phyloP scores from a whole-genome alignment of 768 basidiomycete species.

The Trametes punicea region DNA sequence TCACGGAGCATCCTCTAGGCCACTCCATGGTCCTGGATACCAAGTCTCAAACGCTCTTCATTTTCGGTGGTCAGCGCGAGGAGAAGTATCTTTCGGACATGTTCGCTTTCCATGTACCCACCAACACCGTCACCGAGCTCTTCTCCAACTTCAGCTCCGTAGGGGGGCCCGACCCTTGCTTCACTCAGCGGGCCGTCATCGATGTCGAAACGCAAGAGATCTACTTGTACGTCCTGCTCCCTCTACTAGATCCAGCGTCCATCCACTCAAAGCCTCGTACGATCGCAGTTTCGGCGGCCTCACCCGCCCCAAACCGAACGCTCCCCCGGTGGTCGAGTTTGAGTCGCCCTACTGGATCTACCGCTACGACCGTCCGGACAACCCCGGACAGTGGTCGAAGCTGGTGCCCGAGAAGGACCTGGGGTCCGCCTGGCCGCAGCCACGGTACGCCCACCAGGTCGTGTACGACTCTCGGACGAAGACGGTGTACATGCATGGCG shows the following conservation, averaged over 20 bases:
- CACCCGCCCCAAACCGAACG: slow-evolving; percentile 39
- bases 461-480: slow-evolving; percentile 61
- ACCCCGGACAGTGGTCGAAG: slow-evolving; percentile 63
- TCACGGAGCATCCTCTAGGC: slow-evolving; percentile 36
- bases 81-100: slow-evolving; percentile 71
- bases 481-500: slow-evolving; percentile 69
- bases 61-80: slow-evolving; percentile 72
- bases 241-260: background rate
- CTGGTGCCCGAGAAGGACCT: slow-evolving; percentile 38
- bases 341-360: slow-evolving; percentile 67
- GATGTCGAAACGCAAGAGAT: slow-evolving; percentile 62
- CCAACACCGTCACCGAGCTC: slow-evolving; percentile 55
- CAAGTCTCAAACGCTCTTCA: slow-evolving; percentile 52
- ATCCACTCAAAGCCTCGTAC: background rate
- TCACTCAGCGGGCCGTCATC: slow-evolving; percentile 71
- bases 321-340: slow-evolving; percentile 41
- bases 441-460: slow-evolving; percentile 77
- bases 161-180: slow-evolving; percentile 70
- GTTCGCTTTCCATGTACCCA: slow-evolving; percentile 66
- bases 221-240: slow-evolving; percentile 57
- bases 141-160: slow-evolving; percentile 57
- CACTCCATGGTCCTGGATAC: slow-evolving; percentile 83
- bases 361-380: slow-evolving; percentile 46
- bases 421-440: slow-evolving; percentile 43
- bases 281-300: slow-evolving; percentile 58